A percentile compares a stretch with the other conserved stretches of the same genome.
These are phyloP conservation scores for slime mould (Dictyostelium discoideum) DNA, from an alignment of 78 protist genomes.

Conservation along the genomic window dicty_2.7 NC_007091.3:1962001-1962500, in stretches of 20 bases:
- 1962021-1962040: neutral
- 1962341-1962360: slow-evolving; percentile 88
- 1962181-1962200: neutral
- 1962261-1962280: slow-evolving; percentile 85
- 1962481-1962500: neutral
- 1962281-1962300: slow-evolving; percentile 88
- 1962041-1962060: too few relatives aligned
- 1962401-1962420: too few relatives aligned
- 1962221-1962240: neutral
- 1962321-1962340: slow-evolving; percentile 83
- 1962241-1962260: slow-evolving; percentile 77
- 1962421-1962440: neutral
- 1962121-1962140: neutral
- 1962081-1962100: too few relatives aligned
- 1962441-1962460: neutral
- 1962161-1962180: slow-evolving; percentile 41
- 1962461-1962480: neutral
- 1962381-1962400: slow-evolving; percentile 52
- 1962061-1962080: too few relatives aligned
- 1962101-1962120: neutral
- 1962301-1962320: slow-evolving; percentile 83
- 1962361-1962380: slow-evolving; percentile 85
- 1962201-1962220: neutral
- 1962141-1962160: neutral
- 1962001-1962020: neutral